Evolutionary conservation across 1,284 basidiomycete species (phyloP), one percentile per base, ranked within the genome.

Genomic region (Austroboletus novae-zelandiae): DNA sequence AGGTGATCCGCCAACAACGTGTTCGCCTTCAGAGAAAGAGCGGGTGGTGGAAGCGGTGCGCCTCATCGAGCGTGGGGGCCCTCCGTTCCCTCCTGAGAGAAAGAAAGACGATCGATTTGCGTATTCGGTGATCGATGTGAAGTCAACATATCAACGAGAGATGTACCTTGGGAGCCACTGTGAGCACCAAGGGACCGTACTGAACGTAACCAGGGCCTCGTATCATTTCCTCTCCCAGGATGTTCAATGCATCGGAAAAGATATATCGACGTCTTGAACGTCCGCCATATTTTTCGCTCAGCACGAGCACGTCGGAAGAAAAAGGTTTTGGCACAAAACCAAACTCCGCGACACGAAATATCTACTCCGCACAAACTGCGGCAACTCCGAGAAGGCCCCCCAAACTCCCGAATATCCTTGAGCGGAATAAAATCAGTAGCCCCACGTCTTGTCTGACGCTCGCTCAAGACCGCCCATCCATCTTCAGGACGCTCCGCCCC

Each of bases 1-100:
- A 87, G 71, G 54, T 84, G 84, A 65, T 88, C 84, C 46, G 84
- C 86, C 14, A 88, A 72, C 15, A 87, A 73, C 11, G 82, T 86
- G 56, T 81, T 84, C 17, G 84, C 82, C 84, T 86, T 62, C 27
- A 23, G 20, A 23, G 5, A 37, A 51, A 48, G 55, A 40, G 58
- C 25, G 31, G 15, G n/a, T 17, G 20, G 4, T 10, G 10, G 31
- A n/a, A 35, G n/a, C 41, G 27, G 17, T 10, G 27, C 30, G 2
- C 45, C 15, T 31, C 44, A 53, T 50, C 18, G 35, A 51, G 46
- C 35, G 43, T 47, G n/a, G 17, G 35, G 17, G 50, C 53, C 61
- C 54, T 77, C 78, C 66, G 84, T 85, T 51, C 82, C 80, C 71
- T 81, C 78, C 82, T 83, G 27, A 40, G 10, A n/a, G 25, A 17